Conservation (phyloP, 768 basidiomycete genomes). For the Lentinula boryana region DNA sequence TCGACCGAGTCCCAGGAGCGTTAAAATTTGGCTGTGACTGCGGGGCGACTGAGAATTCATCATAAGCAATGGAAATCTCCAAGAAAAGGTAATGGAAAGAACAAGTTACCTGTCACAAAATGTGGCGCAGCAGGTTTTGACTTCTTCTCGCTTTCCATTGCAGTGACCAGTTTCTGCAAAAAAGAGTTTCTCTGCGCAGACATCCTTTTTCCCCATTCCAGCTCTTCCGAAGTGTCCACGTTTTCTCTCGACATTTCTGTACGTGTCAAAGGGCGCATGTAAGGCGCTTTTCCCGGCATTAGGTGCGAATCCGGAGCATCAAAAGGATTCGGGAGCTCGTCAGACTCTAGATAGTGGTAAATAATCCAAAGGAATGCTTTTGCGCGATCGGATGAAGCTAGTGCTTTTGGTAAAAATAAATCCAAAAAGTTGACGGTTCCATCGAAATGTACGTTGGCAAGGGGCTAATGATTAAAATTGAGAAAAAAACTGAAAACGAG, state of each 20-base stretch:
- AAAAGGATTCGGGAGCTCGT: slow-evolving; percentile 65
- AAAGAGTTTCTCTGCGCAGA: slow-evolving; percentile 65
- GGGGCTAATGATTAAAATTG: slow-evolving; percentile 33
- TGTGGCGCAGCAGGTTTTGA: slow-evolving; percentile 33
- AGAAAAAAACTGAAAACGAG: not conserved
- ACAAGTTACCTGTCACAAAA: slow-evolving; percentile 38
- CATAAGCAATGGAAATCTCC: not conserved
- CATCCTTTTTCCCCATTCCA: slow-evolving; percentile 76
- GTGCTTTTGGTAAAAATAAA: slow-evolving; percentile 72
- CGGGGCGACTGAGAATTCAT: not conserved
- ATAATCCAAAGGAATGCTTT: slow-evolving; percentile 79
- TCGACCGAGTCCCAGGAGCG: not conserved
- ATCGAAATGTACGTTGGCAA: slow-evolving; percentile 68
- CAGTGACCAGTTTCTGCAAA: slow-evolving; percentile 60
- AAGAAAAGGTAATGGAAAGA: not conserved
- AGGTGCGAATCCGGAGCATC: slow-evolving; percentile 55
- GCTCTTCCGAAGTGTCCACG: slow-evolving; percentile 70
- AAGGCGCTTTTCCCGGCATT: slow-evolving; percentile 60
- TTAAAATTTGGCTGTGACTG: slow-evolving; percentile 21
- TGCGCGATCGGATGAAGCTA: slow-evolving; percentile 70
- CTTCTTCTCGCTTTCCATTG: slow-evolving; percentile 47
- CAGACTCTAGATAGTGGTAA: slow-evolving; percentile 74
- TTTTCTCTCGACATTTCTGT: slow-evolving; percentile 63
- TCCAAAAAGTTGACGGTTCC: slow-evolving; percentile 72
- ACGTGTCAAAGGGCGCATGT: slow-evolving; percentile 46